A percentile compares a stretch with the other conserved stretches of the same genome.
Conservation (phyloP, 1,284 basidiomycete species). For the Macrocystidia cucumis region DNA sequence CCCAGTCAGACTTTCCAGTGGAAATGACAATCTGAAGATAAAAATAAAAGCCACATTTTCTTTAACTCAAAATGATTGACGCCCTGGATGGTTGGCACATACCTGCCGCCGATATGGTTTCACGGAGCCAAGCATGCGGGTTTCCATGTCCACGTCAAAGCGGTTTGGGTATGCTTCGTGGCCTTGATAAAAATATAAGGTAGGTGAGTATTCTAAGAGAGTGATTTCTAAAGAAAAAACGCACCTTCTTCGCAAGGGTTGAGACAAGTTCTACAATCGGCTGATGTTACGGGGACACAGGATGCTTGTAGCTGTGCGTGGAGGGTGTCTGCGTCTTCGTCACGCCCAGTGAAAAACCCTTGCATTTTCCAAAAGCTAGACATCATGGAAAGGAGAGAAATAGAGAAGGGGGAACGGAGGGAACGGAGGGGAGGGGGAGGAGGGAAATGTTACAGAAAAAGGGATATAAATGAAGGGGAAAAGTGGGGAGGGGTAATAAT, state of each 20-base stretch:
- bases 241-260: slow-evolving; percentile 72
- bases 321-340: slow-evolving; percentile 22
- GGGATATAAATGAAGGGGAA: slow-evolving; percentile 2
- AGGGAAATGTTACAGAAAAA: slow-evolving; percentile 7
- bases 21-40: slow-evolving; percentile 68
- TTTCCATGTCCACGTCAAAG: slow-evolving; percentile 73
- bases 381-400: slow-evolving; percentile 22
- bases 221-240: slow-evolving; percentile 3
- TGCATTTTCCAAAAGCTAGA: slow-evolving; percentile 27
- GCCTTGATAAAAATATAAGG: slow-evolving; percentile 39
- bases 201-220: background rate
- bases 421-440: slow-evolving; percentile 4
- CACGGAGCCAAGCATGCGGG: slow-evolving; percentile 74
- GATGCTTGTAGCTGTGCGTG: slow-evolving; percentile 36
- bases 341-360: slow-evolving; percentile 28
- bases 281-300: slow-evolving; percentile 61
- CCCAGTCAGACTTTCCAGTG: slow-evolving; percentile 86
- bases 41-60: slow-evolving; percentile 3
- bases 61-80: slow-evolving; percentile 5
- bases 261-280: slow-evolving; percentile 68
- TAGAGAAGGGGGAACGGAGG: slow-evolving; percentile 9
- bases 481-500: too few relatives aligned
- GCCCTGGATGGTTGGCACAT: slow-evolving; percentile 14
- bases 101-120: slow-evolving; percentile 80
- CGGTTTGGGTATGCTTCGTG: slow-evolving; percentile 66